A percentile compares a stretch with the other conserved stretches of the same genome.
These are phyloP conservation scores for Karstenula rhodostoma DNA, from an alignment of 2,329 filamentous ascomycete species.

Conservation along the genomic window DNA sequence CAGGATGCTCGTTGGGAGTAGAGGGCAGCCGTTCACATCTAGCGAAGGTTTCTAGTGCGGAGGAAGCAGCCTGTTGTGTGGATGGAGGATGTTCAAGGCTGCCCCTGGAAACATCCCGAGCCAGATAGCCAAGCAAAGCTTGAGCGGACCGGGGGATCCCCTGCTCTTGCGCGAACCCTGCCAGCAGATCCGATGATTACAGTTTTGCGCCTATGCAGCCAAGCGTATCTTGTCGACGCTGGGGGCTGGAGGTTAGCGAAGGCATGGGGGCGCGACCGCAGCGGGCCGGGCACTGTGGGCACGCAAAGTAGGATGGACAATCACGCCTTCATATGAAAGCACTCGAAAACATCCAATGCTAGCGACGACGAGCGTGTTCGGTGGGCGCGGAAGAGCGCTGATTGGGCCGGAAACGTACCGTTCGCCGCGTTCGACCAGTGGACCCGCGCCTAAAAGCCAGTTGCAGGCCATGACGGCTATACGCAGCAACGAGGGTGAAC, in stretches of 20 bases:
- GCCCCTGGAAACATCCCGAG: conserved; percentile 26
- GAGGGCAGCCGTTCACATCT: background rate
- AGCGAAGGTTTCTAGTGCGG: background rate
- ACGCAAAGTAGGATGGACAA: background rate
- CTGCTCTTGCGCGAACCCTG: conserved; percentile 17
- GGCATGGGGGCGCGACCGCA: background rate
- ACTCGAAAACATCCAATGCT: background rate
- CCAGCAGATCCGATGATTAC: conserved; percentile 17
- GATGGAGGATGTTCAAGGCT: conserved; percentile 21
- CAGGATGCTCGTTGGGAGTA: conserved; percentile 1
- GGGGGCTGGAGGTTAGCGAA: conserved; percentile 15
- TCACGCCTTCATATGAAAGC: background rate
- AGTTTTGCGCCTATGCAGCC: conserved; percentile 29
- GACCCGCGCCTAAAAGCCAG: conserved; percentile 18
- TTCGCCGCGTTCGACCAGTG: conserved; percentile 3
- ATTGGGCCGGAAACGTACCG: background rate
- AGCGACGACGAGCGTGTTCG: background rate
- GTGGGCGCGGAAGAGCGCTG: background rate
- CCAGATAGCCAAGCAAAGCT: conserved; percentile 25
- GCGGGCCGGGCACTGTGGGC: background rate
- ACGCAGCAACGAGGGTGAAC: conserved; percentile 3
- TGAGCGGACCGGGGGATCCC: conserved; percentile 24
- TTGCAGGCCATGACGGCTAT: conserved; percentile 8
- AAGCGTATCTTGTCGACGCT: conserved; percentile 11
- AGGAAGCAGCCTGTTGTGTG: conserved; percentile 16